Percentiles rank a stretch among this genome's conserved stretches.
These are phyloP conservation scores for Candida gigantensis DNA, from an alignment of 1,139 yeast species.

Conservation along the genomic window DNA sequence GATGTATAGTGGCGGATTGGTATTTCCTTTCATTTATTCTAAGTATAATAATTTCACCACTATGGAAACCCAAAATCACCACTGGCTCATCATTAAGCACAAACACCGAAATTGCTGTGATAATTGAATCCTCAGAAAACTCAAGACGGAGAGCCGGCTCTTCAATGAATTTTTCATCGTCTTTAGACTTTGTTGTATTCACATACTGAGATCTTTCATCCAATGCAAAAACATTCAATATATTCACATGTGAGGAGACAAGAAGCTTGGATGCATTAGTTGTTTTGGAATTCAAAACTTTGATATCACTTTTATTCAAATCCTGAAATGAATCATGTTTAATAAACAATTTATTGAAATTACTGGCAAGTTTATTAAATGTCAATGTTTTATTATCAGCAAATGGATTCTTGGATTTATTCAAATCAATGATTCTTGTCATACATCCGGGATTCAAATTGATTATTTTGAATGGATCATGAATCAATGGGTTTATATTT, in stretches of 20 bases:
- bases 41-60: constrained; percentile 35
- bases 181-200: constrained; percentile 21
- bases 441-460: constrained; percentile 59
- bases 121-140: constrained; percentile 27
- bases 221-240: constrained; percentile 38
- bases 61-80: constrained; percentile 37
- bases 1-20: constrained; percentile 27
- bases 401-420: constrained; percentile 11
- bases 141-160: constrained; percentile 37
- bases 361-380: constrained; percentile 34
- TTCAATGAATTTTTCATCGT: constrained; percentile 29
- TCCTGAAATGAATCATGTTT: constrained; percentile 8
- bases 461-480: constrained; percentile 54
- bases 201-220: constrained; percentile 25
- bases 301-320: constrained; percentile 5
- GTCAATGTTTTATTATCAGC: constrained; percentile 23
- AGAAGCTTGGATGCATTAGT: constrained; percentile 21
- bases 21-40: constrained; percentile 30
- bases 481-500: constrained; percentile 50
- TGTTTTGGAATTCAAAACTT: constrained; percentile 5
- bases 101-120: constrained; percentile 34
- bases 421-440: constrained; percentile 25
- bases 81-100: constrained; percentile 24
- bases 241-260: constrained; percentile 38
- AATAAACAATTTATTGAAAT: constrained; percentile 34